A percentile compares a stretch with the other conserved stretches of the same genome.
phyloP scores from a whole-genome alignment of 2,329 filamentous ascomycete genomes.

The Hymenoscyphus repandus region DNA sequence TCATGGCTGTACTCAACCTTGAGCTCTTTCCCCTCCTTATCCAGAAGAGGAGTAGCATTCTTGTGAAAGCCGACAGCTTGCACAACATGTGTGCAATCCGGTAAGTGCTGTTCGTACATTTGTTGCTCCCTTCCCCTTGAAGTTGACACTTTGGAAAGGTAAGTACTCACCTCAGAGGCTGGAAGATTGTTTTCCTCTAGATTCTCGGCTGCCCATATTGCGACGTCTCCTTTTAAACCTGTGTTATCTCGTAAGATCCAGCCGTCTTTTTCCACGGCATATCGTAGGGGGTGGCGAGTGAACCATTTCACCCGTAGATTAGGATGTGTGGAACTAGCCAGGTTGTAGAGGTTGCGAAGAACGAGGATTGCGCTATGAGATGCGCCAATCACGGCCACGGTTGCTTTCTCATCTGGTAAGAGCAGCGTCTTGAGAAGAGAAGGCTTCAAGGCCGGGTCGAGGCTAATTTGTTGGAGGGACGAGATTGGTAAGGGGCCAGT shows the following conservation, averaged over 20 bases:
- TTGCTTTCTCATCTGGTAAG: conserved; percentile 33
- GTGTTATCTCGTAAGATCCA: conserved; percentile 64
- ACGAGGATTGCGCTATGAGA: conserved; percentile 60
- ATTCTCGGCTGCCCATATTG: conserved; percentile 52
- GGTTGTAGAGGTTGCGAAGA: conserved; percentile 52
- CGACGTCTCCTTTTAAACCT: conserved; percentile 57
- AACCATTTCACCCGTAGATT: conserved; percentile 56
- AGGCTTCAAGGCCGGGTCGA: conserved; percentile 53
- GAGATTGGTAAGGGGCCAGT: conserved; percentile 38
- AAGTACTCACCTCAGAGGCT: conserved; percentile 24
- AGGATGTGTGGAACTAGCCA: conserved; percentile 46
- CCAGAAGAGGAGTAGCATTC: conserved; percentile 44
- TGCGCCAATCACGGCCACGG: conserved; percentile 54
- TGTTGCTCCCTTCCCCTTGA: conserved; percentile 34
- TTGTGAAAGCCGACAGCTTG: conserved; percentile 55
- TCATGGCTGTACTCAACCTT: conserved; percentile 31
- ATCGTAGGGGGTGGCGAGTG: conserved; percentile 53
- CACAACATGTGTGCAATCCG: conserved; percentile 45
- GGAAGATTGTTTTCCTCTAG: conserved; percentile 47
- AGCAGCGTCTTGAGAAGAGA: conserved; percentile 40
- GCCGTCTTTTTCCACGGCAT: conserved; percentile 56
- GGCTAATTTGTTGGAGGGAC: conserved; percentile 39
- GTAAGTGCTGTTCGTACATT: conserved; percentile 42
- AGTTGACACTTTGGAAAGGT: conserved; percentile 26
- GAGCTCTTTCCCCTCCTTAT: conserved; percentile 25